Percentiles rank a stretch among this genome's conserved stretches.
These are phyloP conservation scores for Pleurotus sapidus DNA, from an alignment of 768 basidiomycete genomes.

Conservation along the genomic window DNA sequence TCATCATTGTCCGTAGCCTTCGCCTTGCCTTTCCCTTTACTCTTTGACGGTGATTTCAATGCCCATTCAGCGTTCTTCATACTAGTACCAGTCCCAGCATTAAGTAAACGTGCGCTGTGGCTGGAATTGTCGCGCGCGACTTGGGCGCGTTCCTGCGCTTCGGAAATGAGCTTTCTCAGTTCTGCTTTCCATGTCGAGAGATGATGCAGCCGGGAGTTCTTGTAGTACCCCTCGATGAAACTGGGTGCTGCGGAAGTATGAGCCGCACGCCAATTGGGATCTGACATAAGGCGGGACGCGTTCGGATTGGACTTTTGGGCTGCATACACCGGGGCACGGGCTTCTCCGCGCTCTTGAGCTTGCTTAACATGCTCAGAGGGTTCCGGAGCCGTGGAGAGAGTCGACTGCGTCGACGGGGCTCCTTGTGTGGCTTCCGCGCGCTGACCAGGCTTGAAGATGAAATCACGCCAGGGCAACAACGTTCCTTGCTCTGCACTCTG, in stretches of 20 bases:
- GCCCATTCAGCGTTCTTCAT: constrained; percentile 52
- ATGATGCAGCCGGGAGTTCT: constrained; percentile 90
- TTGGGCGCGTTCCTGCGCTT: constrained; percentile 76
- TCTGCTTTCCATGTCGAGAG: constrained; percentile 92
- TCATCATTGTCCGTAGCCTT: constrained; percentile 50
- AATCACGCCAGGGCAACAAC: constrained; percentile 81
- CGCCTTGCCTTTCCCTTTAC: constrained; percentile 56
- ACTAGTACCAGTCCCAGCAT: constrained; percentile 30
- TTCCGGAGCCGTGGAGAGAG: constrained; percentile 21
- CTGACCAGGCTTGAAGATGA: constrained; percentile 51
- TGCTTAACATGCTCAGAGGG: constrained; percentile 36
- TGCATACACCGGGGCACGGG: constrained; percentile 64
- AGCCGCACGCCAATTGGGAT: constrained; percentile 81
- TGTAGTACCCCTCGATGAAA: constrained; percentile 83
- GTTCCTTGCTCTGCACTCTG: constrained; percentile 67
- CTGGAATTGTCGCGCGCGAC: constrained; percentile 23
- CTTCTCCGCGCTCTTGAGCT: constrained; percentile 37
- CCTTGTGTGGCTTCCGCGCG: constrained; percentile 51
- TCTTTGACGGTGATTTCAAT: constrained; percentile 43
- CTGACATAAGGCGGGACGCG: constrained; percentile 77
- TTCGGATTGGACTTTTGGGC: constrained; percentile 63
- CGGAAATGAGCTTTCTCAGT: constrained; percentile 71
- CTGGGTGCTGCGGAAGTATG: constrained; percentile 85
- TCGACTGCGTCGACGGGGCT: constrained; percentile 32
- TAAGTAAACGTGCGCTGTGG: constrained; percentile 5